A percentile compares a stretch with the other conserved stretches of the same genome.
Conservation (phyloP, 1,284 basidiomycete species). For the Puccinia triticina region DNA sequence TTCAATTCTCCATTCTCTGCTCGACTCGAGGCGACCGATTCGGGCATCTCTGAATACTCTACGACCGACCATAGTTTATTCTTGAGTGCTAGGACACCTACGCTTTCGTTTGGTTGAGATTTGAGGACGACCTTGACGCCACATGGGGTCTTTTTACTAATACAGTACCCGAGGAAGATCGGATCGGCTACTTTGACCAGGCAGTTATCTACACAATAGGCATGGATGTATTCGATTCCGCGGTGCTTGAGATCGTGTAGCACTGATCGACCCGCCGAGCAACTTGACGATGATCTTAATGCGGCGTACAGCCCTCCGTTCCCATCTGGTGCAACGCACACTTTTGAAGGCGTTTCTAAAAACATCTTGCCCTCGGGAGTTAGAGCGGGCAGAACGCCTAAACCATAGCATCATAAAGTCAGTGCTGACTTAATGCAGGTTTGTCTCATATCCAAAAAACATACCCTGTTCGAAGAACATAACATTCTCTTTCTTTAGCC, state of each 20-base stretch:
- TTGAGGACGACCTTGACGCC: conserved; percentile 97
- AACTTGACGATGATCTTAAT: conserved; percentile 74
- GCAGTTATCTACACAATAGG: conserved; percentile 98
- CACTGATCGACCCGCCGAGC: conserved; percentile 71
- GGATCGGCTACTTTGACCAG: conserved; percentile 97
- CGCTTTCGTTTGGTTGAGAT: conserved; percentile 79
- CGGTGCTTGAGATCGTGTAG: conserved; percentile 79
- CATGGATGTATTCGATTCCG: conserved; percentile 85
- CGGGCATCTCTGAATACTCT: conserved; percentile 95
- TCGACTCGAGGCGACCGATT: conserved; percentile 74
- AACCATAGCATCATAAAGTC: background rate
- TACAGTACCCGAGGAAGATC: conserved; percentile 90
- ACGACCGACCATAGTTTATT: conserved; percentile 85
- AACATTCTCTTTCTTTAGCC: conserved; percentile 77
- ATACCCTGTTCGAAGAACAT: conserved; percentile 96
- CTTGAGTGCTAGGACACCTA: conserved; percentile 87
- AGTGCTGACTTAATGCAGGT: background rate
- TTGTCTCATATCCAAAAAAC: background rate
- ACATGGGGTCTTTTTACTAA: conserved; percentile 80
- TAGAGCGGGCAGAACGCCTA: conserved; percentile 92
- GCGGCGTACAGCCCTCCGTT: conserved; percentile 97
- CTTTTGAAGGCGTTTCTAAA: conserved; percentile 73
- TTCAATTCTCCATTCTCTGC: conserved; percentile 74
- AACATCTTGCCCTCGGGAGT: conserved; percentile 92
- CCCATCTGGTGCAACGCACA: conserved; percentile 94